phyloP scores from a whole-genome alignment of 2,329 filamentous ascomycete species.

The Fusarium burgessii region DNA sequence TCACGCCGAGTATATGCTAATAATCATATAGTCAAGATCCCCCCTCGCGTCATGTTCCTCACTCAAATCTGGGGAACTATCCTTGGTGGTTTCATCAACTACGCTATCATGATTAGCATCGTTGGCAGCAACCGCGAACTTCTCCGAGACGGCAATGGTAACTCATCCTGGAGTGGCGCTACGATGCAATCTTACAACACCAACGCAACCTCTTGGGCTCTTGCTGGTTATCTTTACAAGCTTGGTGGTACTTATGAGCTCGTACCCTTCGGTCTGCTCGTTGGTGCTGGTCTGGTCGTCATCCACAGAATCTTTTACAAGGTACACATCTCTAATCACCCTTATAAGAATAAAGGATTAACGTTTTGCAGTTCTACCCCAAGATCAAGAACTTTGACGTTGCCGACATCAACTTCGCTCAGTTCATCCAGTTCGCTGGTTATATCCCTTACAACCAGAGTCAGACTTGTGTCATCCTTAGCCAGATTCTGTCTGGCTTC shows the following conservation, averaged over 20 bases:
- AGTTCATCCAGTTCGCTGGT: conserved; percentile 66
- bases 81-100: conserved; percentile 65
- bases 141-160: conserved; percentile 59
- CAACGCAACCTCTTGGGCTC: conserved; percentile 61
- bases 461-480: conserved; percentile 67
- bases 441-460: conserved; percentile 66
- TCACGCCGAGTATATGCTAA: rapidly evolving
- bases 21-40: conserved; percentile 61
- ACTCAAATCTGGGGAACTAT: conserved; percentile 68
- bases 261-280: conserved; percentile 62
- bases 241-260: conserved; percentile 57
- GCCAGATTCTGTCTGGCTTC: conserved; percentile 59
- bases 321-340: conserved; percentile 46
- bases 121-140: conserved; percentile 62
- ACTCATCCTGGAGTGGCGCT: conserved; percentile 65
- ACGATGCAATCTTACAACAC: conserved; percentile 63
- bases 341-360: not conserved
- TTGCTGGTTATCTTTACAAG: conserved; percentile 66
- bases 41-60: conserved; percentile 65
- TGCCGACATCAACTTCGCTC: conserved; percentile 62
- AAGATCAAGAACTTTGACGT: conserved; percentile 57
- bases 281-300: conserved; percentile 60
- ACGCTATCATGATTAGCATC: conserved; percentile 67
- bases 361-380: conserved; percentile 57
- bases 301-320: conserved; percentile 58